Conservation (phyloP, 305 asterid genomes). For the Plantago lanceolata region DNA sequence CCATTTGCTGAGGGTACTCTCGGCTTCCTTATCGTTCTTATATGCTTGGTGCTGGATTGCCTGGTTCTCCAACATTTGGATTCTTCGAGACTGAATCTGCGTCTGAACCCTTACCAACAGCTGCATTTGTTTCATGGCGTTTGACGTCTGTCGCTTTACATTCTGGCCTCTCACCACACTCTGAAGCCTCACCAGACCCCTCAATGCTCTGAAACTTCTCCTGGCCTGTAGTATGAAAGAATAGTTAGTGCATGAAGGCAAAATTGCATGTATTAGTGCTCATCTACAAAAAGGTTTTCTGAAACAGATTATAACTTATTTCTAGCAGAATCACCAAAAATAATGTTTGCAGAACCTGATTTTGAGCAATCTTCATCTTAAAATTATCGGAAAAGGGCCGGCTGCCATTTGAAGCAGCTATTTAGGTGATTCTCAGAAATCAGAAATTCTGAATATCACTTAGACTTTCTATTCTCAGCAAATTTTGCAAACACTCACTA, state of each 20-base stretch:
- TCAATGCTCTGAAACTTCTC: slow-evolving; percentile 52
- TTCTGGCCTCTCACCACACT: slow-evolving; percentile 54
- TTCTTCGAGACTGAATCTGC: slow-evolving; percentile 62
- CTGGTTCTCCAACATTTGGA: slow-evolving; percentile 55
- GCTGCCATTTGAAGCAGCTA: too few relatives aligned
- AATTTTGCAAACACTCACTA: too few relatives aligned
- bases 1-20: slow-evolving; percentile 59
- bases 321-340: too few relatives aligned
- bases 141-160: slow-evolving; percentile 53
- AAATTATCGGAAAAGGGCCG: too few relatives aligned
- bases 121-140: slow-evolving; percentile 67
- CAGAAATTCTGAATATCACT: too few relatives aligned
- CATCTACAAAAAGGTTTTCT: too few relatives aligned
- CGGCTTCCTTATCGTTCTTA: slow-evolving; percentile 45
- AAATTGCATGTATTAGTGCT: background rate
- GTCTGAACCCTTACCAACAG: slow-evolving; percentile 55
- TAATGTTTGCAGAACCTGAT: too few relatives aligned
- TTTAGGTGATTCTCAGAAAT: too few relatives aligned
- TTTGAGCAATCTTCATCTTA: too few relatives aligned
- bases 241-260: slow-evolving; percentile 14
- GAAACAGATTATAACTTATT: too few relatives aligned
- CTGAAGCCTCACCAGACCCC: slow-evolving; percentile 63
- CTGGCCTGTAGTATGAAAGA: slow-evolving; percentile 56
- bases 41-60: slow-evolving; percentile 35
- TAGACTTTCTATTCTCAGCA: too few relatives aligned